Evolutionary conservation across 306 rosid species (phyloP).

Genomic region (Pyrus pyrifolia): DNA sequence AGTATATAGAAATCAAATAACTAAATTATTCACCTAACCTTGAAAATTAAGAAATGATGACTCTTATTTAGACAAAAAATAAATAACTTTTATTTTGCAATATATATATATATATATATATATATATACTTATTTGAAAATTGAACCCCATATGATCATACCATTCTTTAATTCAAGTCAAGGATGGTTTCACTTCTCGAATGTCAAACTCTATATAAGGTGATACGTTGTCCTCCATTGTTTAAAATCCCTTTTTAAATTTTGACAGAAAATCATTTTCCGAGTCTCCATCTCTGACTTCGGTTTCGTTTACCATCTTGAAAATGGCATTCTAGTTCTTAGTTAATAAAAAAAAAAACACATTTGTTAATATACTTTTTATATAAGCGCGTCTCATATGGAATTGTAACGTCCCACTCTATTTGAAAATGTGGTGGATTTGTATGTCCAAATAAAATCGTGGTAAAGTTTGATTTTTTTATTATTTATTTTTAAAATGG

Average conservation of each 20-base stretch:
- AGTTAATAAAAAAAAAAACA: neutral
- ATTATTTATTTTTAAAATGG: too few species aligned
- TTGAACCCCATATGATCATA: neutral
- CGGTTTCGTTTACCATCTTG: neutral
- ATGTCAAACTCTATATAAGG: neutral
- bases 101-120: too few species aligned
- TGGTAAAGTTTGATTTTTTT: too few species aligned
- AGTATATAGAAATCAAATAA: neutral
- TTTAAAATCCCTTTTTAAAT: neutral
- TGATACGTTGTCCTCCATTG: neutral
- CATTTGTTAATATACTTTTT: too few species aligned
- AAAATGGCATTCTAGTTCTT: neutral
- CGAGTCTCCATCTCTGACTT: neutral
- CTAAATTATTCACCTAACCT: neutral
- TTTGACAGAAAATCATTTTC: neutral
- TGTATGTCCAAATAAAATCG: too few species aligned
- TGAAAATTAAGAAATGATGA: too few species aligned
- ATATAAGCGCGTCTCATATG: too few species aligned
- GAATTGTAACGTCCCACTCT: too few species aligned
- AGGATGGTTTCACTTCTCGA: neutral
- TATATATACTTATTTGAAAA: neutral
- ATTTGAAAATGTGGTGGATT: too few species aligned
- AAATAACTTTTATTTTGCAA: too few species aligned
- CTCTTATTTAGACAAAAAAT: too few species aligned
- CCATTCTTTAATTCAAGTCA: neutral